These are phyloP conservation scores for Aureobasidium sp. DNA, from an alignment of 2,329 filamentous ascomycete species.

Conservation along the genomic window DNA sequence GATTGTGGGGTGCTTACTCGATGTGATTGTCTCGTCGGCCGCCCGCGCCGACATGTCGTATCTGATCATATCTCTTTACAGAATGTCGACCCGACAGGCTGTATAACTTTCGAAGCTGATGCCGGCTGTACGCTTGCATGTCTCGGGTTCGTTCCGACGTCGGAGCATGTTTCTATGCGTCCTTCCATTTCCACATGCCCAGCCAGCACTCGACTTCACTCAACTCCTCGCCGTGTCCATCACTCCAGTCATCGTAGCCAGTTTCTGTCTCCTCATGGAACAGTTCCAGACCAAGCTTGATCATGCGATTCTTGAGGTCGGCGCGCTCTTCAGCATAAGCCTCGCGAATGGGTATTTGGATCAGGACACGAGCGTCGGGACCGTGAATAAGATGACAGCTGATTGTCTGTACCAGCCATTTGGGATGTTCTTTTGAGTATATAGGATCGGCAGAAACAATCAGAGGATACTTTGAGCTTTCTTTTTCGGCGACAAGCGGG, in stretches of 20 bases:
- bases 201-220: conserved; percentile 59
- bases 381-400: conserved; percentile 54
- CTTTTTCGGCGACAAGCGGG: neutral
- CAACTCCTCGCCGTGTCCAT: conserved; percentile 36
- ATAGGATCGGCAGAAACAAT: conserved; percentile 80
- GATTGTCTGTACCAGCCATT: conserved; percentile 63
- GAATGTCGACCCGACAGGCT: neutral
- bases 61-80: neutral
- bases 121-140: too few species aligned
- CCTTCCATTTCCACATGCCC: conserved; percentile 47
- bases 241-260: conserved; percentile 67
- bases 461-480: conserved; percentile 37
- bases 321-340: conserved; percentile 56
- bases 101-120: neutral
- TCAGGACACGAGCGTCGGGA: conserved; percentile 54
- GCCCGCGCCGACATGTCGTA: neutral
- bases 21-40: conserved; percentile 4
- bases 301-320: conserved; percentile 56
- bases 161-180: neutral
- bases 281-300: conserved; percentile 41
- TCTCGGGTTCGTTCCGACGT: neutral
- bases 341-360: conserved; percentile 76
- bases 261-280: conserved; percentile 54
- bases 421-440: conserved; percentile 77
- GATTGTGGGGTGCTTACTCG: conserved; percentile 9